phyloP scores from a whole-genome alignment of 768 basidiomycete species.

The Boletus pseudopeckii region DNA sequence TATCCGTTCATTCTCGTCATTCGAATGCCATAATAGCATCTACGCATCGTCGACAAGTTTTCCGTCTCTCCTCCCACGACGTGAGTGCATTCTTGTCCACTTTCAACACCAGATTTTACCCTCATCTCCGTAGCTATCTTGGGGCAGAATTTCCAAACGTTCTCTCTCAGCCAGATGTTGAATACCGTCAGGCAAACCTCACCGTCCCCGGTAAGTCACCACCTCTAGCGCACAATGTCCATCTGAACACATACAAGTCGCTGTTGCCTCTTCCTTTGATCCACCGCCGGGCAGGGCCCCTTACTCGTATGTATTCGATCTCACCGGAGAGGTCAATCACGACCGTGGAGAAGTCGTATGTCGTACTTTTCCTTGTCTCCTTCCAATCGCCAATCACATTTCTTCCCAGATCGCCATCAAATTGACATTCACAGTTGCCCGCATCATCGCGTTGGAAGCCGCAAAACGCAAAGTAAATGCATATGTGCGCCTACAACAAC shows the following conservation, averaged over 20 bases:
- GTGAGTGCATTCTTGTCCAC: slow-evolving; percentile 37
- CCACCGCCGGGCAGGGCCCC: slow-evolving; percentile 65
- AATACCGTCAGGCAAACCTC: slow-evolving; percentile 81
- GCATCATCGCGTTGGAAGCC: slow-evolving; percentile 70
- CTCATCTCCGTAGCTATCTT: slow-evolving; percentile 54
- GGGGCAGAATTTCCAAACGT: slow-evolving; percentile 71
- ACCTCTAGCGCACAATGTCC: background rate
- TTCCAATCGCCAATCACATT: slow-evolving; percentile 4
- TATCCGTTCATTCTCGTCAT: slow-evolving; percentile 5
- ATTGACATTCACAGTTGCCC: slow-evolving; percentile 66
- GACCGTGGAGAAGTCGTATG: slow-evolving; percentile 74
- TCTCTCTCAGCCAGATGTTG: slow-evolving; percentile 64
- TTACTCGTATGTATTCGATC: slow-evolving; percentile 82
- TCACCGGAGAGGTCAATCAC: slow-evolving; percentile 73
- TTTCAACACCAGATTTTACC: slow-evolving; percentile 10
- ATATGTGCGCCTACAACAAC: slow-evolving; percentile 73
- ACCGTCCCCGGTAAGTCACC: slow-evolving; percentile 59
- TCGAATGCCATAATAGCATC: slow-evolving; percentile 40
- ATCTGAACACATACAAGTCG: slow-evolving; percentile 42
- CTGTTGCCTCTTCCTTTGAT: slow-evolving; percentile 66
- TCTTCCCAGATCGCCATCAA: slow-evolving; percentile 69
- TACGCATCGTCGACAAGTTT: slow-evolving; percentile 73
- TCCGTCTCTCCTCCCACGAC: slow-evolving; percentile 73
- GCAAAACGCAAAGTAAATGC: slow-evolving; percentile 76
- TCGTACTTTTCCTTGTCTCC: slow-evolving; percentile 2